Evolutionary conservation across 176 grass and related monocot species (phyloP), one percentile per base, ranked within the genome.

Genomic region (Eragrostis nindensis): DNA sequence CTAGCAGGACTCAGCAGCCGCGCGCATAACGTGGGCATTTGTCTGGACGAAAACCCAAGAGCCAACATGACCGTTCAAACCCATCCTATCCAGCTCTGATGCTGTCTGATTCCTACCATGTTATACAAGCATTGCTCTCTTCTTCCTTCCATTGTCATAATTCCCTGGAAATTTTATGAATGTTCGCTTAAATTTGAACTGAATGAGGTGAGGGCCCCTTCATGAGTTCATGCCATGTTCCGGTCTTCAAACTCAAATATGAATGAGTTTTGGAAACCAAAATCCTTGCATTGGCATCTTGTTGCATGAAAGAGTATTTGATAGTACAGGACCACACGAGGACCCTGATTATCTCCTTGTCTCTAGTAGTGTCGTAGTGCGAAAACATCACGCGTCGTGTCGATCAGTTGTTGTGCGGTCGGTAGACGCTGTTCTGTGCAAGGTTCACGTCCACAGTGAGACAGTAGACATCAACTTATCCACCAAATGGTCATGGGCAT

Each of bases 21-120:
- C 24, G 40, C 73, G 12, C 47, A 69, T 41, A 77, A 82, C 78
- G 78, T 73, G 78, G 77, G 72, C 80, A 53, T 42, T 66, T 90
- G 78, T 90, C 83, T 68, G 61, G 66, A 68, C 49, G 73, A 82
- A 57, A 82, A 71, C 70, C 77, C 71, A 76, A 80, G 49, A 36
- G 32, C 32, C 32, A 44, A 36, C 32, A 1, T 36, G 32, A 36
- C 32, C 32, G 32, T 36, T 36, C 32, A 36, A 42, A 75, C 70
- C 26, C 53, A 80, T 70, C 5, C 26, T 49, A 27, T n/a, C 24
- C 79, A 49, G 54, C 68, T 24, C 42, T 61, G 67, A 50, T 0
- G 47, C 49, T 74, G 81, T 70, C 81, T 45, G 36, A 27, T 70
- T 80, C 71, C 24, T 80, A 27, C 75, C 81, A 68, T 52, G 21